A percentile compares a stretch with the other conserved stretches of the same genome.
phyloP scores from a whole-genome alignment of 2,329 filamentous ascomycete species.

The Fonsecaea nubica region DNA sequence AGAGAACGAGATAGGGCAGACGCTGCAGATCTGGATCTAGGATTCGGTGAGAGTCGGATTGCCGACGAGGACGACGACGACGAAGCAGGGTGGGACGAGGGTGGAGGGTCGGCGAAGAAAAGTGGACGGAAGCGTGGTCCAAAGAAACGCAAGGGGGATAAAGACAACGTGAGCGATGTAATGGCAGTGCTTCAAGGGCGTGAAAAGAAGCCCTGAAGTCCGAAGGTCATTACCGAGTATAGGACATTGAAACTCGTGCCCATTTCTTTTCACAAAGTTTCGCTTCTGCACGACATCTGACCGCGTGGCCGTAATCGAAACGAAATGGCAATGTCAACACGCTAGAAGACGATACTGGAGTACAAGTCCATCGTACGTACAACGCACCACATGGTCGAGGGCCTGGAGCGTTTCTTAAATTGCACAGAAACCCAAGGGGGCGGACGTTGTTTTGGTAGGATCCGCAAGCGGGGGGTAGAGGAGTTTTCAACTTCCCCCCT shows the following conservation, averaged over 20 bases:
- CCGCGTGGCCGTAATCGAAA: neutral
- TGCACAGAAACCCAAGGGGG: neutral
- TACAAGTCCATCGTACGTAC: neutral
- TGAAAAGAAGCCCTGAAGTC: constrained; percentile 44
- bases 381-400: neutral
- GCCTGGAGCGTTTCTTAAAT: neutral
- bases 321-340: neutral
- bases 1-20: constrained; percentile 49
- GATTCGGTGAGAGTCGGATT: constrained; percentile 85
- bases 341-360: neutral
- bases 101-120: constrained; percentile 47
- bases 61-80: constrained; percentile 88
- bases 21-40: constrained; percentile 81
- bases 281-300: constrained; percentile 13
- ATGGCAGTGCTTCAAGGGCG: constrained; percentile 75
- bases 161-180: constrained; percentile 77
- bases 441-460: neutral
- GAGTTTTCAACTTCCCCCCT: neutral
- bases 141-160: constrained; percentile 60
- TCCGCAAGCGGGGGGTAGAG: neutral
- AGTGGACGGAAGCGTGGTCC: constrained; percentile 58
- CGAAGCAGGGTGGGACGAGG: constrained; percentile 63
- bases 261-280: constrained; percentile 1
- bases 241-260: neutral
- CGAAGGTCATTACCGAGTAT: neutral